Evolutionary conservation across 2,329 filamentous ascomycete species (phyloP).

Genomic region (Monilinia fructigena): DNA sequence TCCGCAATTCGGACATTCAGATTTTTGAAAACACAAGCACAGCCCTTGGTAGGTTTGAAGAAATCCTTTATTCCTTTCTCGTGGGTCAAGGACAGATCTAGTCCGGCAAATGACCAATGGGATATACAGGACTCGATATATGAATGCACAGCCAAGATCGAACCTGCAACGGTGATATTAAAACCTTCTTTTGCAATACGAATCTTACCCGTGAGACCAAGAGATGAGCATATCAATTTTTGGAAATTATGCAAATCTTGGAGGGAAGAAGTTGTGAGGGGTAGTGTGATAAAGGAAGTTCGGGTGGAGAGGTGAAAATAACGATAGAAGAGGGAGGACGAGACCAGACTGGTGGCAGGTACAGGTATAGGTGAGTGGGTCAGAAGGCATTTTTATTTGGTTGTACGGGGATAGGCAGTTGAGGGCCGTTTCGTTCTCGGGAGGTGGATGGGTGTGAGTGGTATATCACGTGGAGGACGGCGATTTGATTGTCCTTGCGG

Average conservation of each 20-base stretch:
- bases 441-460: neutral
- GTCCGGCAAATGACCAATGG: constrained; percentile 38
- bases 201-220: constrained; percentile 37
- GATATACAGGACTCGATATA: constrained; percentile 36
- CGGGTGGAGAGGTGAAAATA: constrained; percentile 37
- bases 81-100: constrained; percentile 27
- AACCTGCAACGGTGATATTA: constrained; percentile 40
- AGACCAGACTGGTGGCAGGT: constrained; percentile 33
- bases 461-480: neutral
- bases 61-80: constrained; percentile 27
- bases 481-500: neutral
- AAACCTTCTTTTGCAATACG: constrained; percentile 39
- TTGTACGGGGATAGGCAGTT: neutral
- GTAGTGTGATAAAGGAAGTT: constrained; percentile 26
- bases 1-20: constrained; percentile 33
- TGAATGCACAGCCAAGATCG: constrained; percentile 26
- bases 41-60: constrained; percentile 38
- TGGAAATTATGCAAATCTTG: constrained; percentile 33
- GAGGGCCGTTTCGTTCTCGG: neutral
- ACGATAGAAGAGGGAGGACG: constrained; percentile 40
- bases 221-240: constrained; percentile 25
- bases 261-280: constrained; percentile 24
- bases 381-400: constrained; percentile 29
- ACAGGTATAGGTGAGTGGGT: constrained; percentile 39
- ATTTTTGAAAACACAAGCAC: constrained; percentile 37